Evolutionary conservation across 768 basidiomycete genomes (phyloP), one percentile per base, ranked within the genome.

Genomic region (Cyclocybe aegerita): DNA sequence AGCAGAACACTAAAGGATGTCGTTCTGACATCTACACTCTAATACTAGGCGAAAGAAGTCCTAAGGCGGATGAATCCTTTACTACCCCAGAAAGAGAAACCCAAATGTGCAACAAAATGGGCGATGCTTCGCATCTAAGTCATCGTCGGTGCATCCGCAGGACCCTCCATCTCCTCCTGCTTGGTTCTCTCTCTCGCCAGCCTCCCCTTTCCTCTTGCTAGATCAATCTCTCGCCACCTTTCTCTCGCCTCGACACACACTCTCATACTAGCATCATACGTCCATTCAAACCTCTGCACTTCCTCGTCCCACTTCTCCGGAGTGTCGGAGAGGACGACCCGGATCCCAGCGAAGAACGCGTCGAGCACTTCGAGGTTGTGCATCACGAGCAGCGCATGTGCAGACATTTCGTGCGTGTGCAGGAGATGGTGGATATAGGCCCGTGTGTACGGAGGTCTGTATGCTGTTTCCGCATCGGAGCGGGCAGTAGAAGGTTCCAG

Each of bases 381-480:
- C 68, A 83, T 74, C 9, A 75, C 77, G 12, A 94, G 78, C 16
- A 93, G 65, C 4, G 89, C 62, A 57, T 94, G 90, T 0, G 90
- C 86, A 0, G 85, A 82, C 92, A 95, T 93, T 65, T 95, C 93
- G 65, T 94, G 93, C 5, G 92, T 92, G 45, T 87, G 85, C 33
- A 93, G 70, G 10, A 95, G 79, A 58, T 95, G 92, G 62, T 95
- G 90, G 30, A 92, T 44, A 57, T 94, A 95, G 2, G 88, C 86
- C 10, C 78, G 74, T 4, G 75, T 72, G 55, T 70, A 71, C 1
- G 74, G 66, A 1, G 70, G 68, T 17, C 60, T 62, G 43, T 66
- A 64, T 10, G 48, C 16, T 7, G 23, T 8, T 6, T 15, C 31
- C 5, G 41, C 9, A 12, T 53, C 40, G n/a, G 16, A 14, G n/a